Conservation (phyloP, 352 stramenopile species). For the Globisporangium perplexum region DNA sequence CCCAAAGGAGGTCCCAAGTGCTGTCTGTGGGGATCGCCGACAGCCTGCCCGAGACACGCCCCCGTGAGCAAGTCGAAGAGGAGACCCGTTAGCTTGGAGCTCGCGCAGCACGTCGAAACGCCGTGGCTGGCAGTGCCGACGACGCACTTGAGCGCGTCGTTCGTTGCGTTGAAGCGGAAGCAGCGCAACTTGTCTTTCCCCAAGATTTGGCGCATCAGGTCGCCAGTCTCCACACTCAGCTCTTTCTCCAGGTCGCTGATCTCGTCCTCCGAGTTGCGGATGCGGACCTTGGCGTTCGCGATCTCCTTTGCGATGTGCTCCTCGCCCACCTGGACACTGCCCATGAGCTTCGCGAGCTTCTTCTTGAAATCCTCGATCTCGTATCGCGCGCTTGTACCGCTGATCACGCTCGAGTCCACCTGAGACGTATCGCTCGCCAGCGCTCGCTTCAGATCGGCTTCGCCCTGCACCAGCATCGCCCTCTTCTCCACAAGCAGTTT, state of each 20-base stretch:
- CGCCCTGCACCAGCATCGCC: slow-evolving; percentile 40
- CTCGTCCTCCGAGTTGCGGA: slow-evolving; percentile 61
- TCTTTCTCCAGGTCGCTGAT: slow-evolving; percentile 67
- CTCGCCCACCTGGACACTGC: slow-evolving; percentile 46
- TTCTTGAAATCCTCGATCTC: slow-evolving; percentile 74
- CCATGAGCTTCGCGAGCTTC: slow-evolving; percentile 70
- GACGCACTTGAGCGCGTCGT: slow-evolving; percentile 67
- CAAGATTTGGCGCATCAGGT: slow-evolving; percentile 66
- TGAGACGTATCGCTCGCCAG: slow-evolving; percentile 54
- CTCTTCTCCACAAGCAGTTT: slow-evolving; percentile 57
- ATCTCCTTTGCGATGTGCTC: slow-evolving; percentile 57
- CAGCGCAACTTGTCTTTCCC: slow-evolving; percentile 61
- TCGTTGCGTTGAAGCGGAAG: slow-evolving; percentile 68
- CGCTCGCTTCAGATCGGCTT: slow-evolving; percentile 60
- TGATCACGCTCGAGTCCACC: slow-evolving; percentile 67
- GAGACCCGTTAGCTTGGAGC: slow-evolving; percentile 33
- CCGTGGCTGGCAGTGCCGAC: slow-evolving; percentile 65
- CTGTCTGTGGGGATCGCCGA: slow-evolving; percentile 55
- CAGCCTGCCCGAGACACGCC: slow-evolving; percentile 50
- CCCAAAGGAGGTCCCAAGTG: slow-evolving; percentile 56
- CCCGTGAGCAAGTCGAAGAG: slow-evolving; percentile 68
- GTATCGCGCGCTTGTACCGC: slow-evolving; percentile 45
- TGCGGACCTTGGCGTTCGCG: slow-evolving; percentile 51
- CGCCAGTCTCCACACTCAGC: slow-evolving; percentile 54
- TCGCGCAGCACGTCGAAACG: slow-evolving; percentile 51